Evolutionary conservation across 768 basidiomycete genomes (phyloP).

Genomic region (Pisolithus sp.): DNA sequence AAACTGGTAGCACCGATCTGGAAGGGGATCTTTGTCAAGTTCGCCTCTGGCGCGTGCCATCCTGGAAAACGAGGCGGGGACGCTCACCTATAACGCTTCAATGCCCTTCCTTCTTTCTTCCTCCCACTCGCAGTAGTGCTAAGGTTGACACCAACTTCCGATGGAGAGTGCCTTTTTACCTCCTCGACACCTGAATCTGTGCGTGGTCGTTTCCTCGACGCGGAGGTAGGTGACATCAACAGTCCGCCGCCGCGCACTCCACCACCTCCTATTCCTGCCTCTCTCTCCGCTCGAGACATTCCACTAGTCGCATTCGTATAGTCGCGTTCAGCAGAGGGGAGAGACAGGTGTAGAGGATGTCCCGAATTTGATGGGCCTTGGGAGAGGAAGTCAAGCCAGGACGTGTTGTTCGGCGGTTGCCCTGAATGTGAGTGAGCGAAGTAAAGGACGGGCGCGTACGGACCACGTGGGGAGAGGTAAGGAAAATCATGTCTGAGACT

Average conservation of each 20-base stretch:
- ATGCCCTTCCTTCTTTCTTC: neutral
- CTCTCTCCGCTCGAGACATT: constrained; percentile 12
- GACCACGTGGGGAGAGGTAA: too few species aligned
- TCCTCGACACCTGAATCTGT: constrained; percentile 15
- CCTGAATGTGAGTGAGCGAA: constrained; percentile 4
- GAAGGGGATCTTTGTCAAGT: too few species aligned
- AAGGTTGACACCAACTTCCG: constrained; percentile 6
- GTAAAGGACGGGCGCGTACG: too few species aligned
- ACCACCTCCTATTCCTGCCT: constrained; percentile 15
- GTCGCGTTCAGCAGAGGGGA: constrained; percentile 8
- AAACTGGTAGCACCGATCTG: too few species aligned
- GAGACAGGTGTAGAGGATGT: constrained; percentile 25
- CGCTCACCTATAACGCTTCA: neutral
- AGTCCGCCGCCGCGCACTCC: constrained; percentile 13
- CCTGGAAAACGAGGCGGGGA: too few species aligned
- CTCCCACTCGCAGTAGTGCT: neutral
- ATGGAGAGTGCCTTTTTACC: constrained; percentile 7
- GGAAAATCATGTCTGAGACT: neutral
- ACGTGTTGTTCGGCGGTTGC: constrained; percentile 23
- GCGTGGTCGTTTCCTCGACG: constrained; percentile 26
- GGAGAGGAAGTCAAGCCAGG: constrained; percentile 29
- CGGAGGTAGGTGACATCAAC: constrained; percentile 9
- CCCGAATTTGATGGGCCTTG: constrained; percentile 20
- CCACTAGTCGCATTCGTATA: constrained; percentile 13
- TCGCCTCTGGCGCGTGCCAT: too few species aligned